phyloP scores from a whole-genome alignment of 768 basidiomycete species.

The Lentinula sp. region DNA sequence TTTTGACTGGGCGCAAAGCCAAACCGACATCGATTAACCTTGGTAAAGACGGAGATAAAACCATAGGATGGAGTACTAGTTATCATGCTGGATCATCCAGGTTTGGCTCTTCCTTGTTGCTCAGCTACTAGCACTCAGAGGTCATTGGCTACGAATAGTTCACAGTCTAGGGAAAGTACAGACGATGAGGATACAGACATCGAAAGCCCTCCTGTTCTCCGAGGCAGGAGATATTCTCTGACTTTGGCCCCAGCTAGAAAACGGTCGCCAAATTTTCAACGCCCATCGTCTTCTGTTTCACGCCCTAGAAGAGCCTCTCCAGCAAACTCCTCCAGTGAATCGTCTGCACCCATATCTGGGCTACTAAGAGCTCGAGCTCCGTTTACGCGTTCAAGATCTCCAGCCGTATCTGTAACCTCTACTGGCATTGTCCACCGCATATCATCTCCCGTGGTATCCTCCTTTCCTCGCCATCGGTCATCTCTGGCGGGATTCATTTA shows the following conservation, averaged over 20 bases:
- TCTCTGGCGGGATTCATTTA: constrained; percentile 16
- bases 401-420: constrained; percentile 32
- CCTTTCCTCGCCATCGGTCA: constrained; percentile 37
- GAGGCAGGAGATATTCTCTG: constrained; percentile 36
- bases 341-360: constrained; percentile 25
- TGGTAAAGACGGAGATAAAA: constrained; percentile 15
- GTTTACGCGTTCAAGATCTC: constrained; percentile 74
- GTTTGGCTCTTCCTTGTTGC: constrained; percentile 30
- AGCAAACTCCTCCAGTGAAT: constrained; percentile 33
- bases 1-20: constrained; percentile 25
- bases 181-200: constrained; percentile 58
- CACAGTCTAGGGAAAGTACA: constrained; percentile 44
- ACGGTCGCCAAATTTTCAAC: constrained; percentile 13
- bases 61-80: constrained; percentile 76
- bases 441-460: constrained; percentile 37
- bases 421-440: constrained; percentile 21
- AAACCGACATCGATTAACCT: constrained; percentile 18
- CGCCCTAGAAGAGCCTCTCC: constrained; percentile 25
- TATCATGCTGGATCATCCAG: constrained; percentile 84
- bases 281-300: constrained; percentile 13
- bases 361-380: constrained; percentile 31
- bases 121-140: neutral
- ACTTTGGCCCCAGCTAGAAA: constrained; percentile 17
- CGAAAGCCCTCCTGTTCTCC: constrained; percentile 28
- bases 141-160: constrained; percentile 24